Base-by-base conservation (phyloP, 1,284 basidiomycete species). In the Tremellales sp. region DNA sequence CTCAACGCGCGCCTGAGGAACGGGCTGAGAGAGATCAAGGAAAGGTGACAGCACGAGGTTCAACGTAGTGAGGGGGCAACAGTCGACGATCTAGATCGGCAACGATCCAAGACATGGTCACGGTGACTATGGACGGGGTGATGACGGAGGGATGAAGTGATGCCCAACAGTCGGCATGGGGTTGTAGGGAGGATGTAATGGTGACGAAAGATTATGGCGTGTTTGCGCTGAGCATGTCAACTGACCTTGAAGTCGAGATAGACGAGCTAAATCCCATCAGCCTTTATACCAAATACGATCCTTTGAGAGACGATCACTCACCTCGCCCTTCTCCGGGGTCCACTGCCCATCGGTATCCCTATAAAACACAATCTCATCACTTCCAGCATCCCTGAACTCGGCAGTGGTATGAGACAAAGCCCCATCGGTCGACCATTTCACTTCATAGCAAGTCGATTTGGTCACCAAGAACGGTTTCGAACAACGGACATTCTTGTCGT, bases 351-450 rank as follows among this genome's bases (percentile, higher is more conserved):
- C 61, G 15, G 64, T 67, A 55, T 74, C 72, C 43, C 66, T 58
- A 61, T 72, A 74, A 53, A 58, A 72, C 39, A 70, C 66, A 40
- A 70, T 64, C 61, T 72, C 68, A 61, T 65, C 56, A 37, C 52
- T 58, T 11, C 65, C 68, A 7, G 68, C 72, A 49, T 74, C 68
- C 43, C 69, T 56, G 37, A 75, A 49, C 52, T 75, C 73, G 40
- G 65, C 64, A 24, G 73, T 75, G 6, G 73, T 75, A 60, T 75
- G 73, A 2, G 59, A 57, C 33, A 74, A 44, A n/a, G 60, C 48
- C 29, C 73, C 73, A 22, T 71, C 67, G 42, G 73, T 75, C 24
- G 52, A 56, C 73, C 73, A 75, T 46, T 67, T 61, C 55, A 75
- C 49, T 35, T 62, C 56, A 65, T 73, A 73, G 52, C 69, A 72